Evolutionary conservation across 2,329 filamentous ascomycete species (phyloP), one percentile per base, ranked within the genome.

Genomic region (Exophiala bonariae): DNA sequence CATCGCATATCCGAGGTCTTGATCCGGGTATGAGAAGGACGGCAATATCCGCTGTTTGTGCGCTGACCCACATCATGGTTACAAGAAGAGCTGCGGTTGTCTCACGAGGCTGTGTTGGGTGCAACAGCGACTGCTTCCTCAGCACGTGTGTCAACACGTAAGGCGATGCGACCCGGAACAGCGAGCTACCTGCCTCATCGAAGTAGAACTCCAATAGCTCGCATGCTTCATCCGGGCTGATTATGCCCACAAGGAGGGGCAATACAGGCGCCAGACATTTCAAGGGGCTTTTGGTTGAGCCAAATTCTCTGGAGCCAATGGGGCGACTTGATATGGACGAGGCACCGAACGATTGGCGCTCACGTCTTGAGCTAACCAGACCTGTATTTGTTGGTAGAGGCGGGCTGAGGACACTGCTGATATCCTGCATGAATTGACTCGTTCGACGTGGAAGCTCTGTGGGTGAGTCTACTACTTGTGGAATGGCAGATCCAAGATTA

Each of bases 201-300:
- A 77, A 66, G 52, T 73, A 78, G 3, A 75, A 65, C 38, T 76
- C 73, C 2, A 77, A 62, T 13, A 78, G 63, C 14, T 75, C 69
- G 41, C 70, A 75, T 1, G 74, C 73, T 28, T 39, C 58, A 17
- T 55, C 50, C 2, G 66, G 62, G 2, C 67, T 62, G 33, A 76
- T 62, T 36, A 72, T 68, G 34, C 65, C 62, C 17, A 63, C 50
- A 3, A 75, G 59, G 22, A 64, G 64, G 0, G 68, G 70, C 14
- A 75, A 52, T 1, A 76, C 57, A 34, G 30, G 23, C 18, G 30
- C 20, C 8, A 40, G 37, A 26, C 37, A 40, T 16, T 28, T 40
- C n/a, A 26, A 40, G 22, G 37, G 37, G 7, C 37, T 16, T 17
- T 26, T 17, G 16, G 18, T n/a, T 26, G n/a, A 28, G 7, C 6